phyloP scores from a whole-genome alignment of 1,284 basidiomycete species.

The Acaromyces ingoldii region DNA sequence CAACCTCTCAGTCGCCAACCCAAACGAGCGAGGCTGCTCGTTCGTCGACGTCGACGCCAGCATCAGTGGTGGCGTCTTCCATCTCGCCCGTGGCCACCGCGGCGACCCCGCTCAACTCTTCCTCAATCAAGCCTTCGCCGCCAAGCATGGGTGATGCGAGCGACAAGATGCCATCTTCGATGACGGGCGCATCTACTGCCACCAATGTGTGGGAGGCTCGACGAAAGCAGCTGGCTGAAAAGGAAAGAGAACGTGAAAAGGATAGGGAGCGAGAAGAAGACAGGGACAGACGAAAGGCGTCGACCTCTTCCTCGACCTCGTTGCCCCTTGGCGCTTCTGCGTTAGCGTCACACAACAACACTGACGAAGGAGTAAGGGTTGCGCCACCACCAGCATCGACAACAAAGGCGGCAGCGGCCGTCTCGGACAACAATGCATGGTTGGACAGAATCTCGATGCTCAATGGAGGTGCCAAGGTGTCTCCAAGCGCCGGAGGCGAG shows the following conservation, averaged over 20 bases:
- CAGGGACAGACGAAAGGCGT: slow-evolving; percentile 9
- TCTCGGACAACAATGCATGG: slow-evolving; percentile 34
- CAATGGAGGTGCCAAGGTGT: slow-evolving; percentile 34
- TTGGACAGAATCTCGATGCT: slow-evolving; percentile 39
- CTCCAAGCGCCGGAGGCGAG: neutral
- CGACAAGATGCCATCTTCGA: neutral
- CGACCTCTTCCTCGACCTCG: neutral
- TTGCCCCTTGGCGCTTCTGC: neutral
- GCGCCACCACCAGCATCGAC: neutral
- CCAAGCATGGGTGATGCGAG: neutral
- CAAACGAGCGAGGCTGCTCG: too few relatives aligned
- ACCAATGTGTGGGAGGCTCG: slow-evolving; percentile 38
- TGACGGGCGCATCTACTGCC: neutral
- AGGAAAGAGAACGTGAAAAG: slow-evolving; percentile 14
- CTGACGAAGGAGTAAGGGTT: neutral
- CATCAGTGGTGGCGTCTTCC: slow-evolving; percentile 3
- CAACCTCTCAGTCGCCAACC: too few relatives aligned
- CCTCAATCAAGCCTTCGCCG: neutral
- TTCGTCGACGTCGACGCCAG: too few relatives aligned
- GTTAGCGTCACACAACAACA: neutral
- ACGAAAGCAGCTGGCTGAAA: slow-evolving; percentile 25
- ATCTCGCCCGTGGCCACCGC: neutral
- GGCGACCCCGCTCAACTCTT: neutral
- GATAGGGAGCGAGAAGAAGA: too few relatives aligned
- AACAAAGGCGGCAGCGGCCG: neutral